phyloP scores from a whole-genome alignment of 352 stramenopile species.

The Pythium dissimile region DNA sequence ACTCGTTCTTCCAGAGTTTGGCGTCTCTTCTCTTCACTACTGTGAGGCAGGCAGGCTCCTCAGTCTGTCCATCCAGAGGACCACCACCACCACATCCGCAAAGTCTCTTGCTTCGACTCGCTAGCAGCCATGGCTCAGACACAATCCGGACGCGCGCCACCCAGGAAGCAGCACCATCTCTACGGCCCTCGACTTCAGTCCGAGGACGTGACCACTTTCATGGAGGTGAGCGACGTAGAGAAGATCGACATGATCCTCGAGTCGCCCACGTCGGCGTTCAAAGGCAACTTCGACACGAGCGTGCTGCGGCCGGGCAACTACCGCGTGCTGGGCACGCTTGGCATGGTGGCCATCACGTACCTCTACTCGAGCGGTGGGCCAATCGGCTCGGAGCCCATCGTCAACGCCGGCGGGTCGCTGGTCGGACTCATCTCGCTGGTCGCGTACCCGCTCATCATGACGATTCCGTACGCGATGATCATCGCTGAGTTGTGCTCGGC shows the following conservation, averaged over 20 bases:
- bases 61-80: too few species aligned
- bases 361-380: conserved; percentile 25
- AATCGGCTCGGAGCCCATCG: conserved; percentile 25
- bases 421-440: conserved; percentile 70
- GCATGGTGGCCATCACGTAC: conserved; percentile 31
- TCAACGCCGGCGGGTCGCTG: conserved; percentile 31
- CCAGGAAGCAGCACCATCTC: conserved; percentile 3
- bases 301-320: conserved; percentile 9
- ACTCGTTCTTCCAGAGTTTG: neutral
- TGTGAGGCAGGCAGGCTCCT: too few species aligned
- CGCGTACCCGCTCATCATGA: conserved; percentile 82
- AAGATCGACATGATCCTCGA: conserved; percentile 33
- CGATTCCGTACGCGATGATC: conserved; percentile 77
- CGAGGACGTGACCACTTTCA: conserved; percentile 16
- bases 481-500: conserved; percentile 84
- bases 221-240: conserved; percentile 23
- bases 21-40: too few species aligned
- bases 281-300: conserved; percentile 17
- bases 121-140: too few species aligned
- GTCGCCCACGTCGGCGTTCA: conserved; percentile 21
- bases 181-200: conserved; percentile 8
- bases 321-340: conserved; percentile 24
- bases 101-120: too few species aligned
- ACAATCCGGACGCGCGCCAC: too few species aligned
- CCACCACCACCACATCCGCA: too few species aligned